Base-by-base conservation (phyloP, 371 early-diverging fungal species). In the Smittium mucronatum region DNA sequence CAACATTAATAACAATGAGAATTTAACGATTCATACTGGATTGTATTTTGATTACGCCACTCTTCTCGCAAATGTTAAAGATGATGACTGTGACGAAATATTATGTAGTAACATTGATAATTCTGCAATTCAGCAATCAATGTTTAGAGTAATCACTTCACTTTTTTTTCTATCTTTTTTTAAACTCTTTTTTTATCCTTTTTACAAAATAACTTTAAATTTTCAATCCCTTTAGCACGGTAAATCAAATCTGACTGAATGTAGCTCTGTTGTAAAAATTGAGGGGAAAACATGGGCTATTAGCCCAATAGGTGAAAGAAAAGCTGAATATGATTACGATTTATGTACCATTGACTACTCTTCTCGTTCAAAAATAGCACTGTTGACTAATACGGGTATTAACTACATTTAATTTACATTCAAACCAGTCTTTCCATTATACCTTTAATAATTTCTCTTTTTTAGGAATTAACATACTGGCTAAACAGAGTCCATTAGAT, bases 211-310 rank as follows among this genome's bases (percentile, higher is more conserved):
- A 11, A 63, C 21, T 73, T 11, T 75, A 47, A 32, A 74, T 66
- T 0, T 36, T n/a, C 21, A 26, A n/a, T 66, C 47, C 66, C 5
- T 47, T 47, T 68, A 71, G 26, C 75, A 70, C 77, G 81, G 75
- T 8, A 73, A 72, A 32, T 70, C 72, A 25, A 70, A 63, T 0
- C 70, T 81, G 63, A 58, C 63, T 2, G 81, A 82, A 69, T 67
- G 72, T 58, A 60, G 69, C 63, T 73, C 72, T 69, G 70, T 71
- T 0, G 58, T 76, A n/a, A 79, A 75, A n/a, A 65, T 90, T n/a
- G 87, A 86, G 60, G 94, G 94, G 29, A 88, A 89, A 70, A 83
- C 89, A 1, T 86, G 92, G 86, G 85, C 84, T n/a, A 87, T 93
- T 59, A 80, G 84, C 0, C 93, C 92, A 74, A 68, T 79, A 36